These are phyloP conservation scores for Corymbia maculata DNA, from an alignment of 345 rosid species.

Conservation along the genomic window DNA sequence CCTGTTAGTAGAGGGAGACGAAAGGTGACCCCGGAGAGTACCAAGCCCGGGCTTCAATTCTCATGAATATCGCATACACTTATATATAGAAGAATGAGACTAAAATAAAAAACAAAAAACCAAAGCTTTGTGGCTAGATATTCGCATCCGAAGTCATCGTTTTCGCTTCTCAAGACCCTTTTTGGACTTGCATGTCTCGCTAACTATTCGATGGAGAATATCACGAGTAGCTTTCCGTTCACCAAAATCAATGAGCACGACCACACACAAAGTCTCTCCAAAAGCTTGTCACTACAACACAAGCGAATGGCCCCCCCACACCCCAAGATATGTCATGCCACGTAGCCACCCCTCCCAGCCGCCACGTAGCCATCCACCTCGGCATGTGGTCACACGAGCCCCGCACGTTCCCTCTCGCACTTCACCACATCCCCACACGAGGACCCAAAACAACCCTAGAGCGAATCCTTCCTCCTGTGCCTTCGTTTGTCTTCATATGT, in stretches of 20 bases:
- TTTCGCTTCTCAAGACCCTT: background rate
- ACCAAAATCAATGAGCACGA: background rate
- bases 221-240: background rate
- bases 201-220: background rate
- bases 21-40: no score
- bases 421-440: background rate
- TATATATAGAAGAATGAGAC: background rate
- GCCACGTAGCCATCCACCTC: slow-evolving; percentile 1
- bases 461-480: background rate
- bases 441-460: background rate
- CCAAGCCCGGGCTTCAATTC: no score
- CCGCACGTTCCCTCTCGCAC: background rate
- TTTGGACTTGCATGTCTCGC: background rate
- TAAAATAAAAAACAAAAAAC: background rate
- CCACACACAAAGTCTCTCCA: background rate
- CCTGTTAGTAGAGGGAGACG: no score
- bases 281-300: background rate
- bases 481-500: background rate
- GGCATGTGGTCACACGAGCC: slow-evolving; percentile 6
- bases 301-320: background rate
- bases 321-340: background rate
- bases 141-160: background rate
- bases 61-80: no score
- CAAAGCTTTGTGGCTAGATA: background rate
- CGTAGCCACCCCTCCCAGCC: background rate